A percentile compares a stretch with the other conserved stretches of the same genome.
These are phyloP conservation scores for Calonectria honghensis DNA, from an alignment of 2,329 filamentous ascomycete genomes.

Conservation along the genomic window DNA sequence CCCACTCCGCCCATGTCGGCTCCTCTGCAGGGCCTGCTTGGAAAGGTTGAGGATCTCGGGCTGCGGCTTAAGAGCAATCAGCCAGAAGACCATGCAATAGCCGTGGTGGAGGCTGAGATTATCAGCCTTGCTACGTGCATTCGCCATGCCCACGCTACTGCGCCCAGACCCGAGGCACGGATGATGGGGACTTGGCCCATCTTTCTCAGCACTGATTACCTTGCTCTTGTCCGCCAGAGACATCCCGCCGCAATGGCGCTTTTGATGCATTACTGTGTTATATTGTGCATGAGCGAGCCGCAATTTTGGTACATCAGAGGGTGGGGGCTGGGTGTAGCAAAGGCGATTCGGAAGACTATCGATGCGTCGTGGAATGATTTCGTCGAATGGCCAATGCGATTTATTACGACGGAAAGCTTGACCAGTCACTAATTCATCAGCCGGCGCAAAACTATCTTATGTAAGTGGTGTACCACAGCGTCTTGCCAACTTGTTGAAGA, in stretches of 20 bases:
- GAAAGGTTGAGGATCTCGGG: background rate
- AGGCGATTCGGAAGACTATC: background rate
- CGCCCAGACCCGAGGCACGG: background rate
- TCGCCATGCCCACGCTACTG: background rate
- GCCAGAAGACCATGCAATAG: background rate
- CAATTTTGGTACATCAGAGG: constrained; percentile 1
- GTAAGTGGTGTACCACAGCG: background rate
- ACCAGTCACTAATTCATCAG: background rate
- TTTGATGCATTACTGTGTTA: background rate
- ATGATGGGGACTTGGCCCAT: constrained; percentile 13
- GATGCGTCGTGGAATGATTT: background rate
- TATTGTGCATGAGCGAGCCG: background rate
- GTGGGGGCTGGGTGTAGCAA: background rate
- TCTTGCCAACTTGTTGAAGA: background rate
- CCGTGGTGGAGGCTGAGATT: background rate
- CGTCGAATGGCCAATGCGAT: background rate
- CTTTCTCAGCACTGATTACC: background rate
- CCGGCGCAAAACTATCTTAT: background rate
- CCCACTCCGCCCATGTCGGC: background rate
- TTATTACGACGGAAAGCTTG: background rate
- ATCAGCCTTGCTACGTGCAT: background rate
- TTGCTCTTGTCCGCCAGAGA: background rate
- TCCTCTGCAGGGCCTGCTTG: background rate
- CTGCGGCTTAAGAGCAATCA: background rate
- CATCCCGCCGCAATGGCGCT: background rate